Evolutionary conservation across 2,329 filamentous ascomycete species (phyloP).

Genomic region (Xylogone sp.): DNA sequence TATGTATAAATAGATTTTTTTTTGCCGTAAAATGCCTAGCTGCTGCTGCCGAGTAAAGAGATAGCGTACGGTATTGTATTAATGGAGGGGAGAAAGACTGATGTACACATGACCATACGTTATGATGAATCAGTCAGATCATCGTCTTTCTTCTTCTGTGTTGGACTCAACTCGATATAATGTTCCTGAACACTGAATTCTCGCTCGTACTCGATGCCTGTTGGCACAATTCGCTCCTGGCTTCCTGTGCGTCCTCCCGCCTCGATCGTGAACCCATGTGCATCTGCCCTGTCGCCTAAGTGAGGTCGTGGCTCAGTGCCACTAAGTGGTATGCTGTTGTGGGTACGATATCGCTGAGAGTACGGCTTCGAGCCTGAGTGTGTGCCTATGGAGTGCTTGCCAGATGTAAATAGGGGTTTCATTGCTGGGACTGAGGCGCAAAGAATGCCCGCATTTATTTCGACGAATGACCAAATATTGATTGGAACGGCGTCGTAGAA

Average conservation of each 20-base stretch:
- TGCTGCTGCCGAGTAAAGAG: too few relatives aligned
- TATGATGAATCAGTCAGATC: not conserved
- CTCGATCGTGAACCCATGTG: not conserved
- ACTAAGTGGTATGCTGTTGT: not conserved
- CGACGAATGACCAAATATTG: conserved; percentile 39
- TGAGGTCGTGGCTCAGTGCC: not conserved
- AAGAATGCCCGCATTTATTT: conserved; percentile 44
- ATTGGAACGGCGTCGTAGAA: conserved; percentile 20
- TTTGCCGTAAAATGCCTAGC: too few relatives aligned
- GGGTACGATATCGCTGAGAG: not conserved
- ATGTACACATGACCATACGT: too few relatives aligned
- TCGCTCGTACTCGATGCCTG: not conserved
- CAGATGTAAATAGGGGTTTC: conserved; percentile 32
- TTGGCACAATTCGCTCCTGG: not conserved
- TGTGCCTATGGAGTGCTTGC: not conserved
- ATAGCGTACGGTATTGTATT: too few relatives aligned
- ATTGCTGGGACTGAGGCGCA: conserved; percentile 47
- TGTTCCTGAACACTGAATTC: not conserved
- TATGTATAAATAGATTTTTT: too few relatives aligned
- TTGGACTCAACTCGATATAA: not conserved
- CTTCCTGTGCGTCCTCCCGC: not conserved
- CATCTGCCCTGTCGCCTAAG: not conserved
- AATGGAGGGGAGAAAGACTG: too few relatives aligned
- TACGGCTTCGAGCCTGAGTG: not conserved
- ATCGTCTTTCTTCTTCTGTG: not conserved